Evolutionary conservation across 169 alveolate species (phyloP), one percentile per base, ranked within the genome.

Genomic region (Toxoplasma gondii): DNA sequence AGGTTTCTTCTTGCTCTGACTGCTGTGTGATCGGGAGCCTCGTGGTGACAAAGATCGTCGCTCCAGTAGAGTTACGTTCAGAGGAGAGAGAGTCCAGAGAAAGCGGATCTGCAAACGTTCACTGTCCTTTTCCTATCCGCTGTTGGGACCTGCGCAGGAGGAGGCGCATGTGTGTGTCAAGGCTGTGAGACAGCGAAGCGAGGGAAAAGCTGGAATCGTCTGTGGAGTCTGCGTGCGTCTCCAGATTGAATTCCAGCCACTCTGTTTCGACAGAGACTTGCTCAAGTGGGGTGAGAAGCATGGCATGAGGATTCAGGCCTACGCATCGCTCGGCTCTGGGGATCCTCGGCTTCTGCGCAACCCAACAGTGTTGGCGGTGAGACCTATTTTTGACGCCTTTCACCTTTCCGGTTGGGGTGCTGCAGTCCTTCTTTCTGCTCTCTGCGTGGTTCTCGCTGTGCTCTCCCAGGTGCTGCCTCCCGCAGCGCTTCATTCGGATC

Each of bases 251-350:
- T 91, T 91, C 74, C 96, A 94, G 22, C 96, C 96, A 1, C 84
- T 80, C 88, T 88, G 96, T 29, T 87, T 84, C 70, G 88, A 78
- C 29, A 88, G 91, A 7, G 94, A 88, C 12, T 36, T 94, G 84
- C 43, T 49, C 17, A 67, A 82, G 12, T 84, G 54, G 49, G 91
- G 88, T 7, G 53, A 39, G 88, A 53, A 91, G 64, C 93, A 94
- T 91, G 70, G n/a, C 87, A 94, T 94, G 24, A 22, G 49, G 5
- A 41, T 94, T 16, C 96, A 94, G 82, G 96, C 96, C 17, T 94
- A 94, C 69, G 82, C 96, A 22, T 94, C 96, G 29, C 96, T 94
- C 29, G 96, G 96, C 43, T 83, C 94, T 1, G 96, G 96, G 54
- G 94, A 88, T 38, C 27, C 12, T 58, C 34, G 90, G 5, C 70